These are phyloP conservation scores for Pancytospora philotis DNA, from an alignment of 371 early-diverging fungal species.

Conservation along the genomic window DNA sequence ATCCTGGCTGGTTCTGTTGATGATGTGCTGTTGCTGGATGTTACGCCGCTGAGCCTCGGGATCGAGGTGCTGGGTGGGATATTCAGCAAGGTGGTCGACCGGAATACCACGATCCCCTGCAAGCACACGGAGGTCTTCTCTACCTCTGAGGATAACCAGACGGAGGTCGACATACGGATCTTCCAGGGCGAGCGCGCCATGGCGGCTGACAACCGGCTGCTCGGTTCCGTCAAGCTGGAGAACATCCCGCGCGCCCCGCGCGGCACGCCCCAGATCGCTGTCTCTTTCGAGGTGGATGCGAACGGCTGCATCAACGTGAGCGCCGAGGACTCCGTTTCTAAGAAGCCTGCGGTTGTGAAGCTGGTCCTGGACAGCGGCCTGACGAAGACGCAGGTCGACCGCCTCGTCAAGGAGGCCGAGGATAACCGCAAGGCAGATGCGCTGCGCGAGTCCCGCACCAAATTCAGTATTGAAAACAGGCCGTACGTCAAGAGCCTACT, in stretches of 20 bases:
- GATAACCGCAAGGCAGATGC: constrained; percentile 74
- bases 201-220: constrained; percentile 82
- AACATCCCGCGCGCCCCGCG: constrained; percentile 67
- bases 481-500: constrained; percentile 69
- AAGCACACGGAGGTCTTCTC: constrained; percentile 97
- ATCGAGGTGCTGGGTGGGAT: constrained; percentile 69
- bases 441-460: constrained; percentile 79
- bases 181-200: constrained; percentile 97
- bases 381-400: constrained; percentile 80
- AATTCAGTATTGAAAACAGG: constrained; percentile 79
- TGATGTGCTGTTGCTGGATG: constrained; percentile 84
- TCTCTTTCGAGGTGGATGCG: constrained; percentile 93
- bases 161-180: constrained; percentile 85
- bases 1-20: constrained; percentile 83
- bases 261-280: constrained; percentile 90
- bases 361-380: constrained; percentile 90
- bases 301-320: constrained; percentile 94
- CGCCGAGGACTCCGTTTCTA: constrained; percentile 88
- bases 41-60: constrained; percentile 90
- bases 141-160: constrained; percentile 95
- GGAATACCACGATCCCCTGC: constrained; percentile 95
- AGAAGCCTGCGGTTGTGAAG: constrained; percentile 81
- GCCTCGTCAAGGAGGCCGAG: constrained; percentile 83
- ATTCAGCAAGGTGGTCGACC: constrained; percentile 83
- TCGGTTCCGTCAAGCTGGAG: constrained; percentile 83